Conservation (phyloP, 2,329 filamentous ascomycete species). For the Ilyonectria robusta region DNA sequence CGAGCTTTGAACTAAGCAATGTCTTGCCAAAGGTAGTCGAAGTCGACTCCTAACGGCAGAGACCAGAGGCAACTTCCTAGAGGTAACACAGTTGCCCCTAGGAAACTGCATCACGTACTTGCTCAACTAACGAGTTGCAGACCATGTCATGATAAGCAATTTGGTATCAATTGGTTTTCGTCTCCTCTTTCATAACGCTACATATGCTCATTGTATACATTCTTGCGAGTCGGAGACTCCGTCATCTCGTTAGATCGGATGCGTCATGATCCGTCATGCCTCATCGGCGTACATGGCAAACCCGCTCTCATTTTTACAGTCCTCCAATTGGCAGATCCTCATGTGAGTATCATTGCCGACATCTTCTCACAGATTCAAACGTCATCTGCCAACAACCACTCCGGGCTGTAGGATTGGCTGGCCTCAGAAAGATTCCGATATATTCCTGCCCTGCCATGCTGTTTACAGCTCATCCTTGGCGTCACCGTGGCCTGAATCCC, state of each 20-base stretch:
- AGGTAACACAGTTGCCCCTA: background rate
- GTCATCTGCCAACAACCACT: background rate
- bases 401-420: background rate
- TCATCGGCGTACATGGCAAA: background rate
- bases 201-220: conserved; percentile 2
- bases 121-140: background rate
- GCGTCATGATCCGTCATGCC: background rate
- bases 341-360: background rate
- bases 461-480: conserved; percentile 54
- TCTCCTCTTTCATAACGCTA: background rate
- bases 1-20: too few relatives aligned
- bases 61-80: background rate
- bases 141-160: conserved; percentile 14
- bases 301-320: background rate
- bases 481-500: conserved; percentile 37
- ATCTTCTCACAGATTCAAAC: background rate
- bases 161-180: conserved; percentile 5
- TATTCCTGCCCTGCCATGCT: background rate
- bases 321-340: background rate
- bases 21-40: too few relatives aligned
- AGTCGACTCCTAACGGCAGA: too few relatives aligned
- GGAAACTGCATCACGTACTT: background rate
- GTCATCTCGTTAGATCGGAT: background rate
- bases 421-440: background rate
- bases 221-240: background rate